Evolutionary conservation across 2,329 filamentous ascomycete species (phyloP), one percentile per base, ranked within the genome.

Genomic region (Ilyonectria mors-panacis): DNA sequence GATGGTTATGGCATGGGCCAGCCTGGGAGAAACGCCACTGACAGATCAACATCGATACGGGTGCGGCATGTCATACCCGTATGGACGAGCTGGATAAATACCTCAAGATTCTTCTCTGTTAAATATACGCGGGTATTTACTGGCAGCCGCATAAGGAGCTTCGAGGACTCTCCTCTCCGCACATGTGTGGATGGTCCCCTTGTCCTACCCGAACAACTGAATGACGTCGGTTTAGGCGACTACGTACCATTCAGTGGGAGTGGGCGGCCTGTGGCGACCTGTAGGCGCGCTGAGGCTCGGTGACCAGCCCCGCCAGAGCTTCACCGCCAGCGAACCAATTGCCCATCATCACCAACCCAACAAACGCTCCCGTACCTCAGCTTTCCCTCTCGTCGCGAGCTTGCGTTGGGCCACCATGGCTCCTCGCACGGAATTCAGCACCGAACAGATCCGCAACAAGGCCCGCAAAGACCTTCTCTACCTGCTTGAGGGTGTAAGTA

Each of bases 401-500:
- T 59, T 67, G 73, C 74, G 85, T 83, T 83, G 85, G 85, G 85
- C 83, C 82, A 83, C 72, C 76, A 93, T 93, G 91, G 90, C 89
- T 84, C 91, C 91, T 83, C 88, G 89, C 82, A 85, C 84, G 79
- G 88, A 87, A 78, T 93, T 96, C 80, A 92, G 91, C 80, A 89
- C 91, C 67, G 89, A 93, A 75, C 90, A 94, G 78, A 90, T 96
- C 79, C 91, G 88, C 77, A 92, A 93, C 72, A 94, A 93, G 83
- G 93, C 94, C 73, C 92, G 94, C 69, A 94, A 94, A 80, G 94
- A 98, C 80, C 87, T 99, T 73, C 87, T 99, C 74, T 91, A 92
- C 82, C 90, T 98, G 75, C 92, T 99, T 69, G 95, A 98, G 88
- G 92, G 93, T 82, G 96, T 99, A 92, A 89, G 94, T 93, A 79